Evolutionary conservation across 345 rosid species (phyloP).

Genomic region (Eucalyptus microcorys): DNA sequence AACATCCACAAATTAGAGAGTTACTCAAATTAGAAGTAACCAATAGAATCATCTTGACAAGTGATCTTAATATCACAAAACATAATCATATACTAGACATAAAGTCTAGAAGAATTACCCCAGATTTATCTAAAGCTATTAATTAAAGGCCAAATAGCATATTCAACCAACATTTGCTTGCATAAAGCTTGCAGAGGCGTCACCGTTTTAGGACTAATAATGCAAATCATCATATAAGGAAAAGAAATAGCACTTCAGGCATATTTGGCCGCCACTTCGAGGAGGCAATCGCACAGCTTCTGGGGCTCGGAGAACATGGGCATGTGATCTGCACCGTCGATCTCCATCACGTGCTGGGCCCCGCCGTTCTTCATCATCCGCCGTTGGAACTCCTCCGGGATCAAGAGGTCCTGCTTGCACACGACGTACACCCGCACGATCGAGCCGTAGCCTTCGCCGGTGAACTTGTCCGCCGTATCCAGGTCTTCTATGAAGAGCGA

Average conservation of each 20-base stretch:
- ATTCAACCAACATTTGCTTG: neutral
- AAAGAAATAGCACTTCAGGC: neutral
- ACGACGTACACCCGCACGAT: neutral
- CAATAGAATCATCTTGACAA: neutral
- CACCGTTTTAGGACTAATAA: neutral
- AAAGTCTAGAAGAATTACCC: neutral
- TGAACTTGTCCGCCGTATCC: conserved; percentile 3
- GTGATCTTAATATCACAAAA: neutral
- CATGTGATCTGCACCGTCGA: conserved; percentile 19
- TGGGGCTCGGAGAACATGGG: conserved; percentile 23
- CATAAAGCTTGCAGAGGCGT: neutral
- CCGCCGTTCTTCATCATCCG: conserved; percentile 1
- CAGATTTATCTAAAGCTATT: neutral
- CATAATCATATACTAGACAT: neutral
- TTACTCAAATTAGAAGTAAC: neutral
- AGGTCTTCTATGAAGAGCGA: conserved; percentile 15
- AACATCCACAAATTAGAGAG: neutral
- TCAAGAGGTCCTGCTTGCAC: conserved; percentile 2
- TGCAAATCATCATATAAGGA: neutral
- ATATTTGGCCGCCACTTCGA: conserved; percentile 2
- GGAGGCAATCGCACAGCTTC: conserved; percentile 10
- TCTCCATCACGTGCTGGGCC: conserved; percentile 1
- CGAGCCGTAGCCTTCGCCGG: conserved; percentile 2
- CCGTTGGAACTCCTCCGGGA: conserved; percentile 1
- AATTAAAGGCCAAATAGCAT: neutral